These are phyloP conservation scores for Beauveria australis DNA, from an alignment of 2,329 filamentous ascomycete genomes.

Conservation along the genomic window DNA sequence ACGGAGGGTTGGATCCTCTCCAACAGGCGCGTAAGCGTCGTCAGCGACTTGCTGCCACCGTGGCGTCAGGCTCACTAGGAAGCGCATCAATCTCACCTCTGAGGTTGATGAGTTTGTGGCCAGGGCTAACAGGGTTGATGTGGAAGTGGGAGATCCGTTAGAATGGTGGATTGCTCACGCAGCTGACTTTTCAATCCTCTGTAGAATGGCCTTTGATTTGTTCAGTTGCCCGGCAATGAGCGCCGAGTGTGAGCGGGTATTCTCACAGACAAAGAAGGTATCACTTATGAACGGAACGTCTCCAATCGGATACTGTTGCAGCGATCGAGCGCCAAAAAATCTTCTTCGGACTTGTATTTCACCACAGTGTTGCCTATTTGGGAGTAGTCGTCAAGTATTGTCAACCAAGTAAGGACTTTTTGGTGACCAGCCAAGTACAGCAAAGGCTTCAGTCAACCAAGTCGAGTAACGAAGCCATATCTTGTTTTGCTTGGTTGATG, in stretches of 20 bases:
- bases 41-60: too few species aligned
- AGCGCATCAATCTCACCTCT: neutral
- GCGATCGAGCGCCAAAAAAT: too few species aligned
- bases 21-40: too few species aligned
- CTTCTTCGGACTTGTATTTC: neutral
- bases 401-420: too few species aligned
- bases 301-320: too few species aligned
- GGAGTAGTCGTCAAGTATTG: too few species aligned
- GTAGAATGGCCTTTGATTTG: neutral
- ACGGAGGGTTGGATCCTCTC: too few species aligned
- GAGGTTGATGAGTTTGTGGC: neutral
- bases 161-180: neutral
- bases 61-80: neutral
- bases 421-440: too few species aligned
- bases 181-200: neutral
- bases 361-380: too few species aligned
- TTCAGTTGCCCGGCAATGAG: neutral
- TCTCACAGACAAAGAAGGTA: neutral
- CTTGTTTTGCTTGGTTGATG: too few species aligned
- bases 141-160: neutral
- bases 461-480: too few species aligned
- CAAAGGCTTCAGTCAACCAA: too few species aligned
- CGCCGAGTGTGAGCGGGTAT: neutral
- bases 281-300: neutral
- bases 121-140: neutral